A percentile compares a stretch with the other conserved stretches of the same genome.
Conservation (phyloP, 2,329 filamentous ascomycete species). For the Fusarium sp. region DNA sequence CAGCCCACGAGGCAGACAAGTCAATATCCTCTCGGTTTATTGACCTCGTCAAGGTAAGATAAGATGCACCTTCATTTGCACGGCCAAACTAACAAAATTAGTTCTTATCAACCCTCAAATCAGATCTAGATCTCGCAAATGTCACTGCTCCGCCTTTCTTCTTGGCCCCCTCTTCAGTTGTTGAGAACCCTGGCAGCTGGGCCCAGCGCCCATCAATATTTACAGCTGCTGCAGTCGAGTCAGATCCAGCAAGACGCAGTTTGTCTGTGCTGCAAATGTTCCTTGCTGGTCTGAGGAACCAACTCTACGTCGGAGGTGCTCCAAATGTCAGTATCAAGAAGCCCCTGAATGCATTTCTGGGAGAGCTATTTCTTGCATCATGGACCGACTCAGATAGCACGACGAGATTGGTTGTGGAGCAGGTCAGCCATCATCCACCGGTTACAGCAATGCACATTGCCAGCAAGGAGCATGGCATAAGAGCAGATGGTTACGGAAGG, state of each 20-base stretch:
- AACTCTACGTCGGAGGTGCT: constrained; percentile 59
- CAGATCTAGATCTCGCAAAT: constrained; percentile 58
- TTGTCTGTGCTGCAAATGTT: constrained; percentile 60
- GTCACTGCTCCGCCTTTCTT: constrained; percentile 63
- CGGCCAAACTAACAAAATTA: background rate
- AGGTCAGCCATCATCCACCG: constrained; percentile 64
- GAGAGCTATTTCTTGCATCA: constrained; percentile 59
- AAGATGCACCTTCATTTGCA: background rate
- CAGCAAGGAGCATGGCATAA: constrained; percentile 55
- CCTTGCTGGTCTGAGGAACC: constrained; percentile 57
- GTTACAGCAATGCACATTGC: constrained; percentile 63
- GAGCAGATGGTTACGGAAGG: constrained; percentile 61
- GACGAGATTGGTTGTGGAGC: constrained; percentile 53
- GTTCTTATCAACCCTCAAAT: constrained; percentile 50
- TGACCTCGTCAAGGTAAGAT: constrained; percentile 33
- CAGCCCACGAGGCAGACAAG: constrained; percentile 25
- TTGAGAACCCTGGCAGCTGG: constrained; percentile 64
- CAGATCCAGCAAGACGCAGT: constrained; percentile 54
- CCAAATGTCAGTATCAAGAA: constrained; percentile 62
- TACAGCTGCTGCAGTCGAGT: constrained; percentile 57
- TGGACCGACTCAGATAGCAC: constrained; percentile 47
- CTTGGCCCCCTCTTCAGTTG: constrained; percentile 59
- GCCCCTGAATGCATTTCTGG: constrained; percentile 64
- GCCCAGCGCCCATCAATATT: constrained; percentile 60
- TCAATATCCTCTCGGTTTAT: constrained; percentile 27